phyloP scores from a whole-genome alignment of 371 early-diverging fungal species.

The Apophysomyces elegans region DNA sequence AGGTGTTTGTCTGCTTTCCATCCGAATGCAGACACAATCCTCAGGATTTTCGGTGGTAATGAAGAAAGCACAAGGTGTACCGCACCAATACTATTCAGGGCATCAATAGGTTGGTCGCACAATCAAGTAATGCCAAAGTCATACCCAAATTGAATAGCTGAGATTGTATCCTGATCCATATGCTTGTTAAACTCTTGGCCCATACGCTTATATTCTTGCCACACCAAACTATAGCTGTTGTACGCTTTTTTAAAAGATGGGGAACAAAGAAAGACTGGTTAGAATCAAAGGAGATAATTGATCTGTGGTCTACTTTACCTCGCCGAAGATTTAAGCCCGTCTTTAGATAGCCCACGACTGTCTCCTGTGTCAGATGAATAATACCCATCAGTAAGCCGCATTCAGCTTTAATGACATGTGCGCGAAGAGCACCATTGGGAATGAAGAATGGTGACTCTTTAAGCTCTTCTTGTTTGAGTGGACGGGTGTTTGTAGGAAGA shows the following conservation, averaged over 20 bases:
- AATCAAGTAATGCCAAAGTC: conserved; percentile 3
- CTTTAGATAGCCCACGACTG: conserved; percentile 60
- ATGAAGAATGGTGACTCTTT: conserved; percentile 36
- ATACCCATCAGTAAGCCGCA: conserved; percentile 55
- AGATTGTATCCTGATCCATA: conserved; percentile 42
- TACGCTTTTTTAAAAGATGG: conserved; percentile 24
- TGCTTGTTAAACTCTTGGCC: conserved; percentile 39
- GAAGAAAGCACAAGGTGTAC: conserved; percentile 57
- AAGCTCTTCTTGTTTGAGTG: conserved; percentile 26
- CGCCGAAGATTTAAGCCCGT: conserved; percentile 58
- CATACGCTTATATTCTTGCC: conserved; percentile 50
- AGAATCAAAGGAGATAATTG: too few relatives aligned
- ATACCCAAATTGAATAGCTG: conserved; percentile 49
- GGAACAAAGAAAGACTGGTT: too few relatives aligned
- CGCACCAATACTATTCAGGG: conserved; percentile 51
- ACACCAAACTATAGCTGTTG: conserved; percentile 43
- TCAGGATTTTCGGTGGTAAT: conserved; percentile 57
- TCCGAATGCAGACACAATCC: conserved; percentile 56
- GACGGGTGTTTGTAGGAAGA: conserved; percentile 34
- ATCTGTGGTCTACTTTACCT: conserved; percentile 32
- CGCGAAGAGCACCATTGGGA: conserved; percentile 62
- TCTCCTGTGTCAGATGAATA: conserved; percentile 57
- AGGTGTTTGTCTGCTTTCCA: conserved; percentile 60
- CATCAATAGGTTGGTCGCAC: neutral
- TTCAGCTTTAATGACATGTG: conserved; percentile 58